These are phyloP conservation scores for Wickerhamomyces tratensis DNA, from an alignment of 805 yeast species.

Conservation along the genomic window DNA sequence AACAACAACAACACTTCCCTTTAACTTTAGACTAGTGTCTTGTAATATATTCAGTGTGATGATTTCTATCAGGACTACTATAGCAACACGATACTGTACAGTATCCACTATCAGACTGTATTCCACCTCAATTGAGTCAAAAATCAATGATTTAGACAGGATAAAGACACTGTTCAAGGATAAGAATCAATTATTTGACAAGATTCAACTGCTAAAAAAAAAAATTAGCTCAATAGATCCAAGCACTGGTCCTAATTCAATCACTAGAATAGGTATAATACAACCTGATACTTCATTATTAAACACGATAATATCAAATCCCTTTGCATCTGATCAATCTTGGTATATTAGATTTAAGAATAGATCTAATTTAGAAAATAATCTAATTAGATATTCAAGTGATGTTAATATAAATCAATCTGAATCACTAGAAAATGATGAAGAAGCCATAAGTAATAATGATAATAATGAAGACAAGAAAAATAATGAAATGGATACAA, in stretches of 20 bases:
- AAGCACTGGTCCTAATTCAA: background rate
- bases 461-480: too few species aligned
- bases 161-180: slow-evolving; percentile 10
- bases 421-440: slow-evolving; percentile 1
- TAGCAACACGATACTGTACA: background rate
- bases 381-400: slow-evolving; percentile 11
- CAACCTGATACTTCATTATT: slow-evolving; percentile 15
- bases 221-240: slow-evolving; percentile 6
- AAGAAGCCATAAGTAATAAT: background rate
- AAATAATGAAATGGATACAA: too few species aligned
- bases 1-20: too few species aligned
- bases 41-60: too few species aligned
- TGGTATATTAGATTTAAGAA: slow-evolving; percentile 17
- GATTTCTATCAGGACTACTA: background rate
- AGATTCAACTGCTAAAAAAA: slow-evolving; percentile 14
- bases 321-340: slow-evolving; percentile 20
- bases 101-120: background rate
- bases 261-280: slow-evolving; percentile 20
- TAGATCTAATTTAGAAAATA: slow-evolving; percentile 1
- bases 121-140: slow-evolving; percentile 3
- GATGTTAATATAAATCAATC: slow-evolving; percentile 11
- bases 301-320: slow-evolving; percentile 21
- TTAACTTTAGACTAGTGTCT: too few species aligned
- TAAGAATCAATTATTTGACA: slow-evolving; percentile 15
- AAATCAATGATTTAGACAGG: background rate